Base-by-base conservation (phyloP, 2,329 filamentous ascomycete species). In the Meredithiella fracta region DNA sequence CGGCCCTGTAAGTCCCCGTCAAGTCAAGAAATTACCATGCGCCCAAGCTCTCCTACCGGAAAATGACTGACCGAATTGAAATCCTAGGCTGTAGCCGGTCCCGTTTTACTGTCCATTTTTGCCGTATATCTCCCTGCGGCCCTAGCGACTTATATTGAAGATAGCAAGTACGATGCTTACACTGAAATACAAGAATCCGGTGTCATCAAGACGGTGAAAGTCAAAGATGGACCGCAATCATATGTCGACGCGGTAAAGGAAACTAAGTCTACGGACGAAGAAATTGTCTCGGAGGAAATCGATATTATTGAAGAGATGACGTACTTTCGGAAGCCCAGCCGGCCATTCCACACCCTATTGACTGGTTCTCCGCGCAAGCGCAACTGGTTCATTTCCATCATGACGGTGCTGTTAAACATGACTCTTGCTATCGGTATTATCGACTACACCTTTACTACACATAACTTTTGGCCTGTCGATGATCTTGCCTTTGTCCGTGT, bases 401-500 rank as follows among this genome's bases (percentile, higher is more conserved):
- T 81, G 25, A 86, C 85, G 0, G 78, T 89, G 53, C 68, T 82
- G 26, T 76, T 92, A 65, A 97, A 97, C 66, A 64, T 80, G 17
- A 68, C 76, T 2, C 71, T 92, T 42, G 74, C 88, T 4, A 71
- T 78, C 7, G 78, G 91, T 67, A 78, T 83, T 0, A 74, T 83
- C 25, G 92, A 98, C 66, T 78, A 90, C 40, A 74, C 94, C 14
- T 89, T 86, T 64, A 79, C 85, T 20, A 83, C 85, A 1, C 79
- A 80, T 9, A 67, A 83, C 58, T 76, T 84, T 34, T 76, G 94
- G 66, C 80, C 83, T 3, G 80, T 75, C 25, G 71, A 86, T 26
- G 82, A 94, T 61, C 72, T 95, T 9, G 86, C 89, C 0, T 94
- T 98, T 66, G 86, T 86, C 42, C 79, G 92, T 7, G 72, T 95